Base-by-base conservation (phyloP, 2,329 filamentous ascomycete species). In the Claviceps spartinae region DNA sequence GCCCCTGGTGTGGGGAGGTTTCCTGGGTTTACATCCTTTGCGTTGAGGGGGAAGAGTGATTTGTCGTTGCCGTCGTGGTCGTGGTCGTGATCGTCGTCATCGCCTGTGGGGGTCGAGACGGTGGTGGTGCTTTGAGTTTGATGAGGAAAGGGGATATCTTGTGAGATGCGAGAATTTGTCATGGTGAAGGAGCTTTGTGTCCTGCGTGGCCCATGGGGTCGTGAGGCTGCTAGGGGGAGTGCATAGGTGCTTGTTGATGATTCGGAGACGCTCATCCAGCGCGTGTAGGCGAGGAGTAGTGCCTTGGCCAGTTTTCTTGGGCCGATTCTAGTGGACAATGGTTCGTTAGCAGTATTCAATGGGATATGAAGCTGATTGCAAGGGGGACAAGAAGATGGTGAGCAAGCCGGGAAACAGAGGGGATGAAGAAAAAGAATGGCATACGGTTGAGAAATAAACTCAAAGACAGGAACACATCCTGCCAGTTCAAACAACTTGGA, bases 221-320 rank as follows among this genome's bases (percentile, higher is more conserved):
- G 47, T 20, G 47, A 5, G n/a, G 20, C 47, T 4, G 36, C 24
- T 22, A 40, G 4, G 11, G 47, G 36, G 2, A 41, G 5, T 4
- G 47, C 7, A 3, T 14, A 14, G 26, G 47, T 40, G 9, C 36
- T 38, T 40, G 36, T 13, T 36, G 48, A 20, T 2, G 40, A 34
- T 43, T 44, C 48, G 11, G 16, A 48, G 3, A 48, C 47, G 22
- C 47, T 48, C 47, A 48, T 48, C 47, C 47, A 48, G 14, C 47
- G 47, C n/a, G 47, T 41, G 16, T 48, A 41, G 5, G 47, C 47
- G 22, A 48, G 47, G 16, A 48, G 20, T 22, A 48, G 18, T n/a
- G 47, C 47, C 22, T 37, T n/a, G 9, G 47, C 47, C 22, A 48
- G 16, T 18, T 48, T 48, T 20, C 47, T 48, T 41, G 47, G 47